phyloP scores from a whole-genome alignment of 164 flowering plant genomes.

The Chloranthus sessilifolius region DNA sequence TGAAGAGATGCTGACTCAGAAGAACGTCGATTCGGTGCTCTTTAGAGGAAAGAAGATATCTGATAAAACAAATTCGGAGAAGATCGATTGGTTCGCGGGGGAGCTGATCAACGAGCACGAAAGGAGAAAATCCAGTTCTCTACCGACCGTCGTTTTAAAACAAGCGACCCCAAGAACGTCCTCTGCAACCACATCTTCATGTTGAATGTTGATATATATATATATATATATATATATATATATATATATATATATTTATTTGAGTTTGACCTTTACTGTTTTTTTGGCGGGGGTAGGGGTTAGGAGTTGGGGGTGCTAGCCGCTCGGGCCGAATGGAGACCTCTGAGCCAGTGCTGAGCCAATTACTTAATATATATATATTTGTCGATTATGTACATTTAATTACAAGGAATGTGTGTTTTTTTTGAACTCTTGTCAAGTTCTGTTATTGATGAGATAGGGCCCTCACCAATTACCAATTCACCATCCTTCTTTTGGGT shows the following conservation, averaged over 20 bases:
- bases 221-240: no score
- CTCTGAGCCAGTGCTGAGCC: slow-evolving; percentile 6
- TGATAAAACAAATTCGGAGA: slow-evolving; percentile 41
- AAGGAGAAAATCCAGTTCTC: slow-evolving; percentile 40
- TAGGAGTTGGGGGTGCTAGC: neutral
- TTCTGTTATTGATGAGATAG: neutral
- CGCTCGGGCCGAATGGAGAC: neutral
- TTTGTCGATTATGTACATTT: neutral
- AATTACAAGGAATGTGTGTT: neutral
- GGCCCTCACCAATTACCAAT: neutral
- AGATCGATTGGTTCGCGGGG: slow-evolving; percentile 32
- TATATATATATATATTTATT: no score
- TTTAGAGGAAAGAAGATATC: slow-evolving; percentile 51
- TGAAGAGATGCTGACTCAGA: slow-evolving; percentile 46
- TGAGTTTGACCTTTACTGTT: neutral
- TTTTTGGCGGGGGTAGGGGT: neutral
- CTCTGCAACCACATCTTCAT: slow-evolving; percentile 17
- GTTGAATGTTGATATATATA: no score
- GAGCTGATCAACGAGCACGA: slow-evolving; percentile 56
- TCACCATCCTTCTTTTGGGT: no score
- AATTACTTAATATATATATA: neutral
- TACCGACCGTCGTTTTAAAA: slow-evolving; percentile 50
- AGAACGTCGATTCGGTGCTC: slow-evolving; percentile 47
- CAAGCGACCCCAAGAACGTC: slow-evolving; percentile 51
- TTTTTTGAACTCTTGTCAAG: neutral